Conservation (phyloP, 345 rosid species). For the Angophora floribunda region DNA sequence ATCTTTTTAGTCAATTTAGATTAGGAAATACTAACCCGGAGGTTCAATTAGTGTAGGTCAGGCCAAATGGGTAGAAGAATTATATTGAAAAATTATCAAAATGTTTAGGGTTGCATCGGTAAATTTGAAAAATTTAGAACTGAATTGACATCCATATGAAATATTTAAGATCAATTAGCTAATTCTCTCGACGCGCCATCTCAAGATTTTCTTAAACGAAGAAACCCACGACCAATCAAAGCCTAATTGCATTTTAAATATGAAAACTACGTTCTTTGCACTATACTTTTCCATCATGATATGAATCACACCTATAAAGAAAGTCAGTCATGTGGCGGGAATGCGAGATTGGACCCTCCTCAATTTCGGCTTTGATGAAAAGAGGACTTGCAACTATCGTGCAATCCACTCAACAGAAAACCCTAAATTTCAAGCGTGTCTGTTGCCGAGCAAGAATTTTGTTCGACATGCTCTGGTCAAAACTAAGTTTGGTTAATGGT, state of each 20-base stretch:
- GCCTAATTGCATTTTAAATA: not conserved
- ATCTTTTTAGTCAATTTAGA: too few species aligned
- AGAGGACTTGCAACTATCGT: not conserved
- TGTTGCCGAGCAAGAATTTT: not conserved
- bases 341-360: not conserved
- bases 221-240: not conserved
- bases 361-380: not conserved
- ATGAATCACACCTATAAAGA: not conserved
- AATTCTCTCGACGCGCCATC: not conserved
- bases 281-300: not conserved
- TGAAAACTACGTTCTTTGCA: not conserved
- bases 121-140: fast-evolving
- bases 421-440: not conserved
- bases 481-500: not conserved
- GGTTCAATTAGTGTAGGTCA: too few species aligned
- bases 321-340: not conserved
- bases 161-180: fast-evolving
- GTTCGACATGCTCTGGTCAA: not conserved
- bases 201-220: not conserved
- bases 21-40: too few species aligned
- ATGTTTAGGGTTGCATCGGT: fast-evolving
- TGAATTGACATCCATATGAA: fast-evolving
- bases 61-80: too few species aligned
- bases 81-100: not conserved
- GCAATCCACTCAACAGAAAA: not conserved